These are phyloP conservation scores for Tetrapyrgos nigripes DNA, from an alignment of 1,284 basidiomycete genomes.

Conservation along the genomic window DNA sequence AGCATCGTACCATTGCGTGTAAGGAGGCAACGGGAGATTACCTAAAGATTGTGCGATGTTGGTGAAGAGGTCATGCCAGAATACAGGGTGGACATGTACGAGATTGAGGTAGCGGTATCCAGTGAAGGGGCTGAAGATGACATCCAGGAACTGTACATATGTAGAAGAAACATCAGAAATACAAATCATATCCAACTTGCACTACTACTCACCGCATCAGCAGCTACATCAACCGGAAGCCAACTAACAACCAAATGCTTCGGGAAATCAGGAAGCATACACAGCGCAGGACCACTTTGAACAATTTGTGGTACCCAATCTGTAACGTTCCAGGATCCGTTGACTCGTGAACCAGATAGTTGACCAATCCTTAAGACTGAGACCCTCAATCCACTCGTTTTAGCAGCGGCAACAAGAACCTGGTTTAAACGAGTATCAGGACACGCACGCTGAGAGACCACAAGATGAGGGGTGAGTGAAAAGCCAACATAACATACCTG, in stretches of 20 bases:
- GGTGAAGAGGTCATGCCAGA: constrained; percentile 5
- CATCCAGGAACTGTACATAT: neutral
- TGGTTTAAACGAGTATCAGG: too few species aligned
- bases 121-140: neutral
- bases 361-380: constrained; percentile 11
- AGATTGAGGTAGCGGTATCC: constrained; percentile 15
- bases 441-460: too few species aligned
- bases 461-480: too few species aligned
- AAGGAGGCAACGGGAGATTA: neutral
- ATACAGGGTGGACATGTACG: constrained; percentile 19
- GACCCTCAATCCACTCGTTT: constrained; percentile 1
- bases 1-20: neutral
- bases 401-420: too few species aligned
- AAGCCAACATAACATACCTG: neutral
- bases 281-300: constrained; percentile 23
- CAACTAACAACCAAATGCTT: neutral
- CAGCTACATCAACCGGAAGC: neutral
- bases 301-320: constrained; percentile 12
- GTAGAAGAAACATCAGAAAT: too few species aligned
- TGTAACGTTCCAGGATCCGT: neutral
- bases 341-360: constrained; percentile 1
- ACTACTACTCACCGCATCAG: neutral
- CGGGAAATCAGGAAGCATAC: constrained; percentile 17
- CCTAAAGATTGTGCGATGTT: neutral
- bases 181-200: too few species aligned